Percentiles rank a stretch among this genome's conserved stretches.
phyloP scores from a whole-genome alignment of 805 yeast species.

The Suhomyces emberorum region DNA sequence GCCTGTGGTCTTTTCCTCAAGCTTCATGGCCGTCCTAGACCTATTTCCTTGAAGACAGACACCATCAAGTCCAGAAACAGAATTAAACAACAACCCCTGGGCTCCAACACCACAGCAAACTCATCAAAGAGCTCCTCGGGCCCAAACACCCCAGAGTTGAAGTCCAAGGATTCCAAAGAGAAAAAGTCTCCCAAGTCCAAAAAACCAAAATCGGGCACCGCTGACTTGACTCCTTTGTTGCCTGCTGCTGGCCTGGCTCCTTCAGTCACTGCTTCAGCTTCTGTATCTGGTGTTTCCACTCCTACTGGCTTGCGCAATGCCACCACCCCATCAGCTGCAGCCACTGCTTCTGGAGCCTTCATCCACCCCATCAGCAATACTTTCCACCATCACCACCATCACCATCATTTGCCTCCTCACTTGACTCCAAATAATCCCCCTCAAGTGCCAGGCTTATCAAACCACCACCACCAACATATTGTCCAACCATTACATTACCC shows the following conservation, averaged over 20 bases:
- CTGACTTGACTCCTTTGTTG: conserved; percentile 24
- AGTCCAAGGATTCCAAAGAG: conserved; percentile 43
- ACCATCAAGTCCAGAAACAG: conserved; percentile 89
- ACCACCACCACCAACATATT: conserved; percentile 18
- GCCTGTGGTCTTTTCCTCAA: conserved; percentile 91
- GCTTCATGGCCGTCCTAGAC: conserved; percentile 89
- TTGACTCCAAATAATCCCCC: conserved; percentile 10
- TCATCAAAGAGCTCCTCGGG: conserved; percentile 33
- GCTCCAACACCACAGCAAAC: conserved; percentile 6
- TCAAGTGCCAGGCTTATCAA: conserved; percentile 16
- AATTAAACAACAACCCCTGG: conserved; percentile 48
- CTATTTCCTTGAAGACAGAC: conserved; percentile 86
- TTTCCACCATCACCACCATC: conserved; percentile 11
- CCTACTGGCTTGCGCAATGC: conserved; percentile 3
- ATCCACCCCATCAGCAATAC: conserved; percentile 10
- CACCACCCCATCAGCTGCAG: conserved; percentile 1
- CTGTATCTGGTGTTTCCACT: conserved; percentile 6
- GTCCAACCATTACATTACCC: conserved; percentile 65
- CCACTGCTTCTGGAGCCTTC: conserved; percentile 5
- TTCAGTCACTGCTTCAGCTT: conserved; percentile 10
- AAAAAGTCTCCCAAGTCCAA: conserved; percentile 24
- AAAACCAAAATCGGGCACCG: conserved; percentile 7
- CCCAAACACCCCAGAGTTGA: conserved; percentile 56
- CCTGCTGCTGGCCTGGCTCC: conserved; percentile 19
- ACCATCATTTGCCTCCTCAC: conserved; percentile 12